Conservation (phyloP, 2,329 filamentous ascomycete species). For the Microdochium paspali region DNA sequence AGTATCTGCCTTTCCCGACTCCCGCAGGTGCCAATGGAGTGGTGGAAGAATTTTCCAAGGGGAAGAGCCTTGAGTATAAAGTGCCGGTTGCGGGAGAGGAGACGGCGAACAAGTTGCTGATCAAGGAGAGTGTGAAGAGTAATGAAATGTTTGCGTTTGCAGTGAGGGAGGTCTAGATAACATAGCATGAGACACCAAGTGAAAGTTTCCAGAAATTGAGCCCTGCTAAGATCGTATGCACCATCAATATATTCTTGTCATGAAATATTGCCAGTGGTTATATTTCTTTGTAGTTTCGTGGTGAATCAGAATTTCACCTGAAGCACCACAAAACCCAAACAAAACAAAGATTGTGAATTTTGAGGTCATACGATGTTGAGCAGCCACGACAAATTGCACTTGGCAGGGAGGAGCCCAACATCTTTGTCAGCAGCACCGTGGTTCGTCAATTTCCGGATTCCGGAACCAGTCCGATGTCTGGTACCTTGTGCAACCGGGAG, state of each 20-base stretch:
- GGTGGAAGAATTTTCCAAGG: no score
- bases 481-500: no score
- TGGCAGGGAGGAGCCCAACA: no score
- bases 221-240: background rate
- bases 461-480: no score
- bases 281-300: no score
- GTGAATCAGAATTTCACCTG: no score
- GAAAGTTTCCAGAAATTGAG: background rate
- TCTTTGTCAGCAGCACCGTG: no score
- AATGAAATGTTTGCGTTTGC: background rate
- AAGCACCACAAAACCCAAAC: background rate
- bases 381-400: no score
- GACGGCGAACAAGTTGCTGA: background rate
- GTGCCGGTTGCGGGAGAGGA: background rate
- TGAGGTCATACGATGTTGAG: no score
- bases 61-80: background rate
- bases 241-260: no score
- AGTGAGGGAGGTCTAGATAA: background rate
- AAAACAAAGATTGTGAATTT: background rate
- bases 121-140: background rate
- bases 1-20: slow-evolving; percentile 28
- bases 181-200: background rate
- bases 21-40: background rate
- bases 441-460: no score
- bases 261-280: no score